phyloP scores from a whole-genome alignment of 2,329 filamentous ascomycete genomes.

The Fusarium napiforme region DNA sequence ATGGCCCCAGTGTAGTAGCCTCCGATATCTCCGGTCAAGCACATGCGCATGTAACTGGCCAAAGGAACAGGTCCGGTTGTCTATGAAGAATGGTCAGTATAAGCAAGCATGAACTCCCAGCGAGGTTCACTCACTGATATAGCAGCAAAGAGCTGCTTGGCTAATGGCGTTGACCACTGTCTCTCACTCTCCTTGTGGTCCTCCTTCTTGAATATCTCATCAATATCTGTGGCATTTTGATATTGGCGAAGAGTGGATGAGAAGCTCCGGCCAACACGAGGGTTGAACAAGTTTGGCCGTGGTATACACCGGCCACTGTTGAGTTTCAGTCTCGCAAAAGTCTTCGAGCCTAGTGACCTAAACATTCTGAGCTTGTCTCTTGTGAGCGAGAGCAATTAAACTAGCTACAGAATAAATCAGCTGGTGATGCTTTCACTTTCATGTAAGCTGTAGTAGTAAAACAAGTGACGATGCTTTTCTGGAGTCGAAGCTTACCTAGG shows the following conservation, averaged over 20 bases:
- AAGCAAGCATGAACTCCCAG: not conserved
- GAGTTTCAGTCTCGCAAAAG: conserved; percentile 23
- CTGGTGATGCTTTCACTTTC: not conserved
- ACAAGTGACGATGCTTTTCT: conserved; percentile 31
- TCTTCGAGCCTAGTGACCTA: conserved; percentile 22
- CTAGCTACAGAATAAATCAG: not conserved
- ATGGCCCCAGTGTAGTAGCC: conserved; percentile 91
- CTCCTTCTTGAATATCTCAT: conserved; percentile 21
- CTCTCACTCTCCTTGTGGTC: conserved; percentile 53
- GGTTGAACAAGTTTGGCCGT: conserved; percentile 11
- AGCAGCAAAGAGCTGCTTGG: conserved; percentile 85
- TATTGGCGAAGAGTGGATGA: conserved; percentile 36
- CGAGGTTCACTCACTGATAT: conserved; percentile 72
- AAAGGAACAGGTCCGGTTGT: conserved; percentile 90
- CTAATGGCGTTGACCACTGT: conserved; percentile 92
- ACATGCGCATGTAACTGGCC: conserved; percentile 98
- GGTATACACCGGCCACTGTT: conserved; percentile 19
- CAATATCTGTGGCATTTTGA: conserved; percentile 15
- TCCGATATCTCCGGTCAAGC: conserved; percentile 87
- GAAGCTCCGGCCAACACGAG: conserved; percentile 41
- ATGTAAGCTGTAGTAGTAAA: not conserved
- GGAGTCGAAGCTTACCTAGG: not conserved
- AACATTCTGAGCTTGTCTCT: conserved; percentile 26
- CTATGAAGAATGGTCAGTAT: conserved; percentile 41
- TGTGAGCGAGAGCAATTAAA: not conserved